phyloP scores from a whole-genome alignment of 768 basidiomycete genomes.

The Mycena indigotica region DNA sequence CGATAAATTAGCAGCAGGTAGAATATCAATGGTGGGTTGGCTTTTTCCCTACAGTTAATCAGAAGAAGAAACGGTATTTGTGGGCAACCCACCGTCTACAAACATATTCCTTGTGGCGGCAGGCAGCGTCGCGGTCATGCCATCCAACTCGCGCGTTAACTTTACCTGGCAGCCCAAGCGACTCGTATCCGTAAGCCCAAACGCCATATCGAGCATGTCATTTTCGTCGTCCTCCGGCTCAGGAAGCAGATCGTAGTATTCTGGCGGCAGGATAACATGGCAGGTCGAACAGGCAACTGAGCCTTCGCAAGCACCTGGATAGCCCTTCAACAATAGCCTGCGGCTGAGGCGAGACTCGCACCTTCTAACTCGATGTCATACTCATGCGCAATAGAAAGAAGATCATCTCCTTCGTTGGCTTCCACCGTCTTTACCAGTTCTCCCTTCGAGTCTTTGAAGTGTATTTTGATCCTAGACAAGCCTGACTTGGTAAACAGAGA shows the following conservation, averaged over 20 bases:
- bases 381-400: conserved; percentile 90
- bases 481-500: conserved; percentile 1
- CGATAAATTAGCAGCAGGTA: not conserved
- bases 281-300: conserved; percentile 98
- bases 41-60: conserved; percentile 45
- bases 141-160: conserved; percentile 80
- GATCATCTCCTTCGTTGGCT: conserved; percentile 91
- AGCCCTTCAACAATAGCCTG: conserved; percentile 2
- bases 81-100: conserved; percentile 67
- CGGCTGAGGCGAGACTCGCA: conserved; percentile 34
- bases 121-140: conserved; percentile 82
- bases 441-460: conserved; percentile 90
- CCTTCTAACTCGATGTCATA: conserved; percentile 96
- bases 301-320: conserved; percentile 90
- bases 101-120: conserved; percentile 97
- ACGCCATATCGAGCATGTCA: conserved; percentile 98
- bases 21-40: conserved; percentile 34
- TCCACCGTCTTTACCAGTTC: conserved; percentile 83
- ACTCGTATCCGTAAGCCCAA: conserved; percentile 93
- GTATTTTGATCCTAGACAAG: conserved; percentile 72
- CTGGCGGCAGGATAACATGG: conserved; percentile 83
- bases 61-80: conserved; percentile 6
- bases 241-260: conserved; percentile 82
- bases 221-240: conserved; percentile 99
- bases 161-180: conserved; percentile 77